These are phyloP conservation scores for Cyclotella choctawhatcheeana DNA, from an alignment of 108 stramenopile species.

Conservation along the genomic window DNA sequence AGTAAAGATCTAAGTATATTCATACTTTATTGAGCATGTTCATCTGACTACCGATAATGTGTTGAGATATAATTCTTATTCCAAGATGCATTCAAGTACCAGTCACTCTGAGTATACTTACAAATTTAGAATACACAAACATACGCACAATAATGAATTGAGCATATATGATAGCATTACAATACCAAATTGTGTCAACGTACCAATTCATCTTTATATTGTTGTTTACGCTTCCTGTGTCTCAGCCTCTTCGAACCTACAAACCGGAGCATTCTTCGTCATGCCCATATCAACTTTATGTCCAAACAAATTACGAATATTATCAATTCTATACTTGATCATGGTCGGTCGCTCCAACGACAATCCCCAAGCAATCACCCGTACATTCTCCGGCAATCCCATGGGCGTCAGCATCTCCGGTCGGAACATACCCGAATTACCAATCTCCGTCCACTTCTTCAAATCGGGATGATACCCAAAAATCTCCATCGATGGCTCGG, in stretches of 20 bases:
- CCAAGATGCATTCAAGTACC: too few species aligned
- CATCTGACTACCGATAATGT: too few species aligned
- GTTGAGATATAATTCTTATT: too few species aligned
- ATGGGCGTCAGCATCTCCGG: conserved; percentile 99
- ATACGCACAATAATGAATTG: too few species aligned
- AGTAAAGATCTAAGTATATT: too few species aligned
- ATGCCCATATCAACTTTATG: conserved; percentile 98
- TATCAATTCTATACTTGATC: conserved; percentile 99
- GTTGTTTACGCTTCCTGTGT: neutral
- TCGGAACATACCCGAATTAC: conserved; percentile 99
- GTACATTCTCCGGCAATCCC: conserved; percentile 99
- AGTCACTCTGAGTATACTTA: too few species aligned
- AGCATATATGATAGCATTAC: too few species aligned
- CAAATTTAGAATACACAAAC: too few species aligned
- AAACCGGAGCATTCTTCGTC: conserved; percentile 93
- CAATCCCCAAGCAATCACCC: conserved; percentile 99
- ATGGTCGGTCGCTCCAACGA: conserved; percentile 99
- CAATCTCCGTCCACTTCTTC: conserved; percentile 99
- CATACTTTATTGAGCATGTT: too few species aligned
- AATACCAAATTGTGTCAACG: too few species aligned
- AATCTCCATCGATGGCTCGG: conserved; percentile 99
- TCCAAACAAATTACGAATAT: conserved; percentile 99
- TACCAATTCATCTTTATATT: conserved; percentile 1
- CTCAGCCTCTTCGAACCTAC: conserved; percentile 78
- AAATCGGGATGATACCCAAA: conserved; percentile 99